Base-by-base conservation (phyloP, 2,329 filamentous ascomycete species). In the Reticulascus tulasneorum region DNA sequence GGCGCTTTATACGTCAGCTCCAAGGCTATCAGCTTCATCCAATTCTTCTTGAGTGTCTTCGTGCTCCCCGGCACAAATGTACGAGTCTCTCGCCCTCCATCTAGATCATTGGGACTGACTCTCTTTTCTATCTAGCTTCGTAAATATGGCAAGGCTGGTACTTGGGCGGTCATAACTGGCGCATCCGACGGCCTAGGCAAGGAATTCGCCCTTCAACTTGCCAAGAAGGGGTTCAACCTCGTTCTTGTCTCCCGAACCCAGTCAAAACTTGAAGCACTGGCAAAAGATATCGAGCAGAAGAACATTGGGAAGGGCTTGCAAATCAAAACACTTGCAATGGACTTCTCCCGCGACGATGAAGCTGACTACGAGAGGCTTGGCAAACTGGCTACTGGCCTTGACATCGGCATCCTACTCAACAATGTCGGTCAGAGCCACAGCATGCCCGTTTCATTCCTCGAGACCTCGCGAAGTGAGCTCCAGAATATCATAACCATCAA, bases 171-270 rank as follows among this genome's bases (percentile, higher is more conserved):
- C 37, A 77, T 98, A 25, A 98, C 93, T 18, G 93, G 93, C 46
- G 93, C 91, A 33, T 96, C 90, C 9, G 93, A 98, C 63, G 94
- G 93, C 47, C 82, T 98, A 45, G 93, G 93, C 58, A 97, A 95
- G 66, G 93, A 98, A 67, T 98, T 88, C 59, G 88, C 91, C 23
- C 74, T 84, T 21, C 89, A 97, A 61, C 82, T 98, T 38, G 90
- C 93, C 17, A 72, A 79, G 44, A 90, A 93, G 59, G 90, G 90
- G 53, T 98, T 91, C 79, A 97, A 96, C 66, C 73, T 97, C 51
- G 70, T 98, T 45, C 86, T 98, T 50, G 83, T 98, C 44, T 97
- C 93, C 29, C 90, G 94, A 53, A 97, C 94, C n/a, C 76, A 85
- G 49, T 87, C 87, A 25, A 98, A 98, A 67, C 82, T 98, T 48